phyloP scores from a whole-genome alignment of 495 filamentous ascomycete genomes.

The Oleoguttula mirabilis region DNA sequence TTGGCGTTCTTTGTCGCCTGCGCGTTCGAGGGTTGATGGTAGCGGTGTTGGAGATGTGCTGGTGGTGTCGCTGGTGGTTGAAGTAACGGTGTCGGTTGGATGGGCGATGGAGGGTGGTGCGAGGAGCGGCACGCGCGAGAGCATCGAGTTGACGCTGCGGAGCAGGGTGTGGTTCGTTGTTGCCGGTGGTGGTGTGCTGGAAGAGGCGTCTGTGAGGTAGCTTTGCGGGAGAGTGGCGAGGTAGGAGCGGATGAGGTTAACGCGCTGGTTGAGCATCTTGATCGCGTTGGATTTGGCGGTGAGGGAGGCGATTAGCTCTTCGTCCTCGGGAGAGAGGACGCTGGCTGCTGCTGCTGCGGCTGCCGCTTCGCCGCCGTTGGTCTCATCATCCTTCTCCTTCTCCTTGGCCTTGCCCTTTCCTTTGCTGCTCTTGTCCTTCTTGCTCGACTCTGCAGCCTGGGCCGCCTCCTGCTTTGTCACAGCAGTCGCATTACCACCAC shows the following conservation, averaged over 20 bases:
- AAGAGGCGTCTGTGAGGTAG: constrained; percentile 36
- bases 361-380: no score
- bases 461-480: constrained; percentile 29
- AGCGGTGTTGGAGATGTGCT: constrained; percentile 15
- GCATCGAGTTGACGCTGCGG: constrained; percentile 46
- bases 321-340: constrained; percentile 60
- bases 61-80: constrained; percentile 5
- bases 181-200: constrained; percentile 20
- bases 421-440: constrained; percentile 26
- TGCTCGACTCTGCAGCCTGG: constrained; percentile 20
- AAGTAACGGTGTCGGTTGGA: constrained; percentile 16
- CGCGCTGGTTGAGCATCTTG: constrained; percentile 75
- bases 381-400: constrained; percentile 19
- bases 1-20: constrained; percentile 13
- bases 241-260: constrained; percentile 71
- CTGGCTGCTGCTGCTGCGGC: no score
- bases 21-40: background rate
- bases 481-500: constrained; percentile 64
- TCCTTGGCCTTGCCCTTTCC: constrained; percentile 31
- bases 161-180: constrained; percentile 37
- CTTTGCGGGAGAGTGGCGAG: constrained; percentile 58
- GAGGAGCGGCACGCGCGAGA: constrained; percentile 44
- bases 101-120: constrained; percentile 17
- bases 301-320: constrained; percentile 61
- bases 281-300: constrained; percentile 84